phyloP scores from a whole-genome alignment of 768 basidiomycete species.

The Agaricus subrufescens region DNA sequence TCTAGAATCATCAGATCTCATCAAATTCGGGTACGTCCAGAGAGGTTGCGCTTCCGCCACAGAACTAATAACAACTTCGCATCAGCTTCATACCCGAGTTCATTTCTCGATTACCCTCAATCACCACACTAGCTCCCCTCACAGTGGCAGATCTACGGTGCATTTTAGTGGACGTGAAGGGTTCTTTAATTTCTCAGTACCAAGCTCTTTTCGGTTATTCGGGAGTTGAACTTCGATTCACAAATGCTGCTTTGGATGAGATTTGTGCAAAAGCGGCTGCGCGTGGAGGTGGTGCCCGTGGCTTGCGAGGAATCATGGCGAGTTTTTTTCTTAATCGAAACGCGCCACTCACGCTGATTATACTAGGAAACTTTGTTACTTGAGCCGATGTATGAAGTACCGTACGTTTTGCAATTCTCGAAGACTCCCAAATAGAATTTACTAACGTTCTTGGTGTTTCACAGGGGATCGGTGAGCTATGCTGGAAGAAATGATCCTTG shows the following conservation, averaged over 20 bases:
- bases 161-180: conserved; percentile 90
- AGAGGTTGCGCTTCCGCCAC: background rate
- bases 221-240: conserved; percentile 84
- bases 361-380: conserved; percentile 74
- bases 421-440: background rate
- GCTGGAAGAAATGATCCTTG: background rate
- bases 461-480: conserved; percentile 60
- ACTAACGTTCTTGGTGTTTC: conserved; percentile 2
- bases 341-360: background rate
- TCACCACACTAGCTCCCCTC: conserved; percentile 78
- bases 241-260: conserved; percentile 71
- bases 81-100: conserved; percentile 91
- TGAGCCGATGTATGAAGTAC: conserved; percentile 91
- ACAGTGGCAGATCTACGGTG: conserved; percentile 78
- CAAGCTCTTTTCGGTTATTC: conserved; percentile 78
- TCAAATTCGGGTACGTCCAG: conserved; percentile 66
- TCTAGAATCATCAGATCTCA: conserved; percentile 77
- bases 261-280: conserved; percentile 76
- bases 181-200: conserved; percentile 89
- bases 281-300: conserved; percentile 87
- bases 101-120: conserved; percentile 87
- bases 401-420: conserved; percentile 45
- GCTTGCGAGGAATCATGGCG: conserved; percentile 86
- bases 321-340: conserved; percentile 11
- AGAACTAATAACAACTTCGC: background rate